Conservation (phyloP, 768 basidiomycete species). For the Termitomyces sp. region DNA sequence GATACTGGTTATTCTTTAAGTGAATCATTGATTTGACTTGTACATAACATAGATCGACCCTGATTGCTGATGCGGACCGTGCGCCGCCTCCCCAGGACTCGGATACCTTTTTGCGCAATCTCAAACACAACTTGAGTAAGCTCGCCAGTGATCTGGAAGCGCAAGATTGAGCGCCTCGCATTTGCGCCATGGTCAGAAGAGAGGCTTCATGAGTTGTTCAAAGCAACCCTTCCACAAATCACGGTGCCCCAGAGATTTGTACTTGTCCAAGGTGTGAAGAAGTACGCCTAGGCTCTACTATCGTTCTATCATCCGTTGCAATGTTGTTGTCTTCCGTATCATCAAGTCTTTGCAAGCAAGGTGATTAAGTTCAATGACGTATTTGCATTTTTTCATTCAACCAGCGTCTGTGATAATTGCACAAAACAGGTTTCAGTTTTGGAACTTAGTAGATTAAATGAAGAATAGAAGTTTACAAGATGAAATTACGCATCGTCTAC, state of each 20-base stretch:
- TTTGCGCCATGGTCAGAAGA: slow-evolving; percentile 4
- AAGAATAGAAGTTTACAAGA: too few relatives aligned
- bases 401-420: too few relatives aligned
- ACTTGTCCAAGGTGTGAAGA: background rate
- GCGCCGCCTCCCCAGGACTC: background rate
- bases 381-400: background rate
- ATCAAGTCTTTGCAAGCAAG: background rate
- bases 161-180: background rate
- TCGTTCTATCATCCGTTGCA: background rate
- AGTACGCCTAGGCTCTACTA: background rate
- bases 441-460: too few relatives aligned
- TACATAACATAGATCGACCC: background rate
- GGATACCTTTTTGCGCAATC: background rate
- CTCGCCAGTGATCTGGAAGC: background rate
- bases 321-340: background rate
- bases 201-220: slow-evolving; percentile 1
- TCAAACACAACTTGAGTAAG: slow-evolving; percentile 1
- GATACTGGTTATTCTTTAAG: background rate
- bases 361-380: background rate
- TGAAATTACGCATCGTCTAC: too few relatives aligned
- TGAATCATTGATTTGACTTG: background rate
- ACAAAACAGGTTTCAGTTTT: too few relatives aligned
- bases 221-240: background rate
- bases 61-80: background rate
- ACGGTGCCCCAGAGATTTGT: slow-evolving; percentile 1